Evolutionary conservation across 2,329 filamentous ascomycete species (phyloP), one percentile per base, ranked within the genome.

Genomic region (Fusarium sp.): DNA sequence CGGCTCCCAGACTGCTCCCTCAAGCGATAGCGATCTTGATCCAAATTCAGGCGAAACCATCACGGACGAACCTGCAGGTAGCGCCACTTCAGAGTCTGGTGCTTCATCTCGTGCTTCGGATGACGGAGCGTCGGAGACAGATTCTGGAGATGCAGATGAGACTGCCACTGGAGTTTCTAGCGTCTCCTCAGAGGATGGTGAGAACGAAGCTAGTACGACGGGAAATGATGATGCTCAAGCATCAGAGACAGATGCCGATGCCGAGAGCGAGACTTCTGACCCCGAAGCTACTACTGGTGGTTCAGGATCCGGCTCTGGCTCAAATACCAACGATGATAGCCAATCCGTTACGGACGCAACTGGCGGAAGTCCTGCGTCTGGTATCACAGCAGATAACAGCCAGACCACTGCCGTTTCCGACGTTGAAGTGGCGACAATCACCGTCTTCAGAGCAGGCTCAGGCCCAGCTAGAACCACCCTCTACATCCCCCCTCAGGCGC

Each of bases 371-470:
- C 38, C 59, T 2, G 24, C 43, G 9, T 11, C 29, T 3, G 23
- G 3, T 1, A 21, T 29, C 2, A 41, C 62, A 18, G 13, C 15
- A 7, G 44, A 56, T 1, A 46, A 12, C 1, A 33, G n/a, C 5
- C 35, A 48, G 5, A 28, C 33, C 1, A 64, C 42, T 8, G 18
- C 21, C 0, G 28, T 26, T 5, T 20, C 66, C 5, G 13, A 21
- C 3, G 21, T 13, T 5, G 41, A 20, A n/a, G 13, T 26, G 0
- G 31, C 44, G 21, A 68, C 63, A 1, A 33, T 69, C 8, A 68
- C 66, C 2, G 63, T 68, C n/a, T 68, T 69, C 11, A 68, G 60
- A 15, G 8, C 33, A 5, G 65, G 65, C 1, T 15, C 11, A 2
- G 65, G 66, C 0, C 12, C 24, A 7, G 42, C 39, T 2, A 9